Base-by-base conservation (phyloP, 192 early-diverging fungal genomes). In the Funneliformis mosseae region DNA sequence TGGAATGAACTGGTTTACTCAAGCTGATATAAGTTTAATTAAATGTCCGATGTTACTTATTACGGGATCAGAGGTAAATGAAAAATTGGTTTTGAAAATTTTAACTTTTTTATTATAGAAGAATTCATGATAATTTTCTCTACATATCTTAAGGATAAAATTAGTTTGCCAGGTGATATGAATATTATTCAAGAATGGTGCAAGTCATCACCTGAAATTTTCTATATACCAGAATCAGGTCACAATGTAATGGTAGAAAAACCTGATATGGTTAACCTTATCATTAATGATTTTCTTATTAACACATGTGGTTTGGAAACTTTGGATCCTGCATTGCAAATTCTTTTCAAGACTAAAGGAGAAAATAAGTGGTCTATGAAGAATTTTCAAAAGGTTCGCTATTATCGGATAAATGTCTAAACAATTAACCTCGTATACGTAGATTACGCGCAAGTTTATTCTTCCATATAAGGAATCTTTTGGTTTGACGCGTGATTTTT, bases 311-410 rank as follows among this genome's bases (percentile, higher is more conserved):
- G 84, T 10, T 78, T 87, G 50, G 79, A 83, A 2, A 88, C 86
- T 8, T 81, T 90, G 69, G 86, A 86, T 75, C 84, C 85, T 8
- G 83, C 84, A 23, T 90, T 88, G 89, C 89, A 90, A 59, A 86
- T 90, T 16, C 75, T 86, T 4, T 77, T 83, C 68, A 87, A 87
- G 72, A 86, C 85, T 12, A 79, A 83, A 27, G 81, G 83, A n/a
- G 89, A 90, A 43, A 90, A 89, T 74, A 90, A 88, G 43, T 90
- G 89, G 89, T 87, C 87, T 79, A 76, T 90, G n/a, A 90, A 90
- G 78, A 90, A 90, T 45, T 87, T 83, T 39, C 87, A 88, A 83
- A 90, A 90, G 88, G 88, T 90, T 72, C 41, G 27, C n/a, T 41
- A 59, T 10, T 46, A 33, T 48, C 7, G 39, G 10, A 45, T 63